Conservation (phyloP, 1,284 basidiomycete genomes). For the Chiua sp. region DNA sequence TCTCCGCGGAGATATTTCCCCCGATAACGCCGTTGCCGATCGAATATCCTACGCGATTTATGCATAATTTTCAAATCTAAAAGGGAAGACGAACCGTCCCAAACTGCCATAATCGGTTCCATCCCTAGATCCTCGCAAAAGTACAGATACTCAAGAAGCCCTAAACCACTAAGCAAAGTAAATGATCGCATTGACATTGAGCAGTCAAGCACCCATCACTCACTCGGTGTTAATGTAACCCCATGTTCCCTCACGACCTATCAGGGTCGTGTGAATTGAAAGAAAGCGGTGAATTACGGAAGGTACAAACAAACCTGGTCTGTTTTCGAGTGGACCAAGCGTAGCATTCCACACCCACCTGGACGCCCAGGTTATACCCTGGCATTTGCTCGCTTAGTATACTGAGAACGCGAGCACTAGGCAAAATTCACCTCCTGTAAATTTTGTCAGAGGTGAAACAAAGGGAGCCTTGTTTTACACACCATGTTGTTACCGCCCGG, state of each 20-base stretch:
- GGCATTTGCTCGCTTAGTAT: conserved; percentile 5
- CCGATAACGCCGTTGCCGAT: conserved; percentile 37
- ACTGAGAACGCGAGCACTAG: neutral
- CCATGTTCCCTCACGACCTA: conserved; percentile 64
- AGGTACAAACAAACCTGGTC: conserved; percentile 37
- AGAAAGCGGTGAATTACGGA: neutral
- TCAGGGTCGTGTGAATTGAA: neutral
- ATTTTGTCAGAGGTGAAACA: neutral
- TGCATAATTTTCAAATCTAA: neutral
- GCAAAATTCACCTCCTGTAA: conserved; percentile 42
- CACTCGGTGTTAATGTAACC: conserved; percentile 69
- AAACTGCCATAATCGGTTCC: conserved; percentile 72
- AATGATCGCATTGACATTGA: neutral
- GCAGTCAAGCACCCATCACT: conserved; percentile 13
- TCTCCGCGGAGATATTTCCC: conserved; percentile 38
- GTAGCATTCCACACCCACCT: conserved; percentile 75
- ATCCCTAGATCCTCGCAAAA: conserved; percentile 67
- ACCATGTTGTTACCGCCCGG: conserved; percentile 64
- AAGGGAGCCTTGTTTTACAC: conserved; percentile 21
- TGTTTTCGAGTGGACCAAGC: conserved; percentile 47
- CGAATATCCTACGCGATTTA: conserved; percentile 49
- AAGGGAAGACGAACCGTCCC: conserved; percentile 49
- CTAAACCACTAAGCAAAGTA: conserved; percentile 52
- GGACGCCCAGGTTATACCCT: conserved; percentile 58
- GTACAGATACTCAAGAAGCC: conserved; percentile 65